Evolutionary conservation across 2,329 filamentous ascomycete species (phyloP).

Genomic region (Aspergillus alliaceus): DNA sequence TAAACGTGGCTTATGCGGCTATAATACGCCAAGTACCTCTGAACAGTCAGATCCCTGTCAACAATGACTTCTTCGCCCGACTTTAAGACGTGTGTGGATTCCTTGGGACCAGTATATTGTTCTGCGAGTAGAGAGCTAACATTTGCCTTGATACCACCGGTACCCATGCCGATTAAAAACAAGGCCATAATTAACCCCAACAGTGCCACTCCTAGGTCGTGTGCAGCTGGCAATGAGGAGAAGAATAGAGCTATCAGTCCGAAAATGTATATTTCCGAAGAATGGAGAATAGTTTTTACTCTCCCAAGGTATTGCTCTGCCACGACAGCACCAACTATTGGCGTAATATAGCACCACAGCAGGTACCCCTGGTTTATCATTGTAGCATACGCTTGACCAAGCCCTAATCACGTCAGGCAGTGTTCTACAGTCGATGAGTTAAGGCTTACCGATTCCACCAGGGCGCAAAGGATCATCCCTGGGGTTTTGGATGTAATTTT

Average conservation of each 20-base stretch:
- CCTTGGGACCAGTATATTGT: constrained; percentile 53
- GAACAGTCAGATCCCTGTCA: not conserved
- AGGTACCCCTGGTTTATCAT: constrained; percentile 24
- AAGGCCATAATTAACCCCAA: constrained; percentile 47
- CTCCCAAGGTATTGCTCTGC: not conserved
- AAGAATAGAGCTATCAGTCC: not conserved
- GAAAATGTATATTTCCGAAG: not conserved
- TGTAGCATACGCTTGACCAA: constrained; percentile 5
- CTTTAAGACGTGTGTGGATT: constrained; percentile 20
- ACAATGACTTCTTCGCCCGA: constrained; percentile 32
- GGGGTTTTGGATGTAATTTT: not conserved
- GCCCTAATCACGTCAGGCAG: constrained; percentile 2
- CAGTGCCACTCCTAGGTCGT: not conserved
- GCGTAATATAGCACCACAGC: constrained; percentile 49
- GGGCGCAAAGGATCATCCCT: not conserved
- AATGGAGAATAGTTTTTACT: not conserved
- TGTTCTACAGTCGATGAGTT: not conserved
- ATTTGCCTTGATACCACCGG: constrained; percentile 64
- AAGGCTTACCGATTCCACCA: not conserved
- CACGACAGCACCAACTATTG: constrained; percentile 48
- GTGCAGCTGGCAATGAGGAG: not conserved
- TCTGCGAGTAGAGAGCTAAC: constrained; percentile 54
- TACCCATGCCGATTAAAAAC: constrained; percentile 59
- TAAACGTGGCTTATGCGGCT: not conserved
- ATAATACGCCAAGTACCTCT: not conserved